Conservation (phyloP, 2,329 filamentous ascomycete species). For the Curvularia verruculosa region DNA sequence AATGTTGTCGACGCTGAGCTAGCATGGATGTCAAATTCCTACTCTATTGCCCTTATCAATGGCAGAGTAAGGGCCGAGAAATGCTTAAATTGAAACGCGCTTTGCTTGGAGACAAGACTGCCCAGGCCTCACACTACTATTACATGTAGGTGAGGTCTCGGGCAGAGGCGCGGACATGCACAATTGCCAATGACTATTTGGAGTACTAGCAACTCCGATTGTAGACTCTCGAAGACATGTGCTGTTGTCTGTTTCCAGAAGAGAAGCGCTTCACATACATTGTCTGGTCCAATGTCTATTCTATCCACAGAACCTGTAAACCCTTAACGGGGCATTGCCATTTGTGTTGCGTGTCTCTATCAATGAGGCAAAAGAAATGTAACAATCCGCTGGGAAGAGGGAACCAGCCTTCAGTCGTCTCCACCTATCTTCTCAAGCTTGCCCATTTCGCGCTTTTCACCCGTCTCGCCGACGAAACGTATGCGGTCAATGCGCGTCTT, state of each 20-base stretch:
- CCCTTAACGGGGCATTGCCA: background rate
- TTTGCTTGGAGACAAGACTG: slow-evolving; percentile 45
- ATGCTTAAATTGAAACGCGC: slow-evolving; percentile 68
- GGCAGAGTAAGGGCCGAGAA: slow-evolving; percentile 99
- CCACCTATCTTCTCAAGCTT: slow-evolving; percentile 95
- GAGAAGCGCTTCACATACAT: background rate
- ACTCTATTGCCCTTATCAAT: slow-evolving; percentile 72
- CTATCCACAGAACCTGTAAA: slow-evolving; percentile 1
- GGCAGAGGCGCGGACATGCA: slow-evolving; percentile 36
- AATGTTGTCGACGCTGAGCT: slow-evolving; percentile 11
- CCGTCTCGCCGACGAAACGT: slow-evolving; percentile 82
- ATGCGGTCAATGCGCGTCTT: slow-evolving; percentile 83
- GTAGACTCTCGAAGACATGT: background rate
- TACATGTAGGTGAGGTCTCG: slow-evolving; percentile 25
- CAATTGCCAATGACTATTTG: background rate
- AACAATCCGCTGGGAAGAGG: background rate
- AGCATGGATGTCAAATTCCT: slow-evolving; percentile 99
- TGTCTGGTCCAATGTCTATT: background rate
- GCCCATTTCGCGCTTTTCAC: slow-evolving; percentile 90
- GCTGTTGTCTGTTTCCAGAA: background rate
- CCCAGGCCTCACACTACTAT: slow-evolving; percentile 26
- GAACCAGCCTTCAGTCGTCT: slow-evolving; percentile 50
- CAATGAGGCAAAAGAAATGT: background rate
- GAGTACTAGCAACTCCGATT: background rate
- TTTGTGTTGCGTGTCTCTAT: background rate